Evolutionary conservation across 2,329 filamentous ascomycete species (phyloP).

Genomic region (Botryotinia convoluta): DNA sequence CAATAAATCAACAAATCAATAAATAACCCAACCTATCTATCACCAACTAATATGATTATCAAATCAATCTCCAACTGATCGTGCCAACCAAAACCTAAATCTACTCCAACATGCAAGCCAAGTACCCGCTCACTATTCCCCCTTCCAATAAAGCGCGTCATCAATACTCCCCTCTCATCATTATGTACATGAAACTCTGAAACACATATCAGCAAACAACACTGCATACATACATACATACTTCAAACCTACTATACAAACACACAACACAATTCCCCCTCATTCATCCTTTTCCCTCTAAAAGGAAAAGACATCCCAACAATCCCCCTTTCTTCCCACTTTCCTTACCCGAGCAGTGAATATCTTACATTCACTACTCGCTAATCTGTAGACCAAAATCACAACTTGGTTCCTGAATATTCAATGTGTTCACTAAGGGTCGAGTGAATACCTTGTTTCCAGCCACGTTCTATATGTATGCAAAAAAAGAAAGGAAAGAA

Average conservation of each 20-base stretch:
- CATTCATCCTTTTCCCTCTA: not conserved
- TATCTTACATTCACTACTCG: not conserved
- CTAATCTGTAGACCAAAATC: not conserved
- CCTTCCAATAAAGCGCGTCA: not conserved
- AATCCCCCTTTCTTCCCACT: not conserved
- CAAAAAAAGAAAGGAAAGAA: too few species aligned
- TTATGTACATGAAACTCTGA: not conserved
- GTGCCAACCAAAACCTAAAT: not conserved
- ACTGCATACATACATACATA: not conserved
- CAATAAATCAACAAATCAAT: too few species aligned
- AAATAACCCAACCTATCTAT: too few species aligned
- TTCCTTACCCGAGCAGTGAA: not conserved
- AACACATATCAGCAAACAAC: slow-evolving; percentile 1
- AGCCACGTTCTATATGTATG: too few species aligned
- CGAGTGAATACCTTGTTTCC: not conserved
- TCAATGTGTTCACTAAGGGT: not conserved
- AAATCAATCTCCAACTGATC: not conserved
- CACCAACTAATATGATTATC: not conserved
- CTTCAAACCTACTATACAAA: too few species aligned
- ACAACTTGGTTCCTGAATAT: not conserved
- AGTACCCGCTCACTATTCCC: not conserved
- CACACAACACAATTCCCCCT: not conserved
- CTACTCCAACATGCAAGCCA: not conserved
- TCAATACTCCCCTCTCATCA: not conserved
- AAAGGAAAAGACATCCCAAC: not conserved